Evolutionary conservation across 352 stramenopile genomes (phyloP).

Genomic region (Phytophthora fragariae): DNA sequence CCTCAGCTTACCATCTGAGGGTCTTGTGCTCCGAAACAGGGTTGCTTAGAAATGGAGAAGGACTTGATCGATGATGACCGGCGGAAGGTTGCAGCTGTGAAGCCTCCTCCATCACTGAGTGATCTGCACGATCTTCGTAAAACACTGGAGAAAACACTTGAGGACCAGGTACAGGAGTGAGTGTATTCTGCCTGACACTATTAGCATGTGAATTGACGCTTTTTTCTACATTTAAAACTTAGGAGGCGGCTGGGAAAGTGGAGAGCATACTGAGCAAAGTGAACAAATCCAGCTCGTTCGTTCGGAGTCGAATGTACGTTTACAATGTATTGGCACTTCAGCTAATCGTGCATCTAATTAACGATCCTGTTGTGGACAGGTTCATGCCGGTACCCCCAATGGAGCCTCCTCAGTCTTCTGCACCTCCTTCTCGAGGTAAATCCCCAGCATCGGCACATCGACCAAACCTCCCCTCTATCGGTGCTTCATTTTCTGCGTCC

Average conservation of each 20-base stretch:
- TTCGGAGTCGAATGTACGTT: constrained; percentile 36
- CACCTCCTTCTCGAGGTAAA: constrained; percentile 4
- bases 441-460: constrained; percentile 10
- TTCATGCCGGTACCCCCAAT: constrained; percentile 21
- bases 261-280: constrained; percentile 54
- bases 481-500: constrained; percentile 15
- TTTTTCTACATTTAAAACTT: neutral
- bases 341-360: neutral
- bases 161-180: constrained; percentile 52
- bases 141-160: constrained; percentile 66
- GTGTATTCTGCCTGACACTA: neutral
- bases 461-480: constrained; percentile 5
- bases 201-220: neutral
- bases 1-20: neutral
- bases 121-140: constrained; percentile 71
- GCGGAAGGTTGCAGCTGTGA: constrained; percentile 44
- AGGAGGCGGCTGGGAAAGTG: constrained; percentile 49
- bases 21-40: constrained; percentile 28
- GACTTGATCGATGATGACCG: constrained; percentile 83
- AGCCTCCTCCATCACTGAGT: constrained; percentile 60
- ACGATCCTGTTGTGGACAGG: constrained; percentile 10
- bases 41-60: constrained; percentile 88
- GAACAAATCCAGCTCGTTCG: constrained; percentile 23
- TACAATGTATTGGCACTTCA: neutral
- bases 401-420: neutral